Base-by-base conservation (phyloP, 768 basidiomycete genomes). In the Kwoniella newhampshirensis region DNA sequence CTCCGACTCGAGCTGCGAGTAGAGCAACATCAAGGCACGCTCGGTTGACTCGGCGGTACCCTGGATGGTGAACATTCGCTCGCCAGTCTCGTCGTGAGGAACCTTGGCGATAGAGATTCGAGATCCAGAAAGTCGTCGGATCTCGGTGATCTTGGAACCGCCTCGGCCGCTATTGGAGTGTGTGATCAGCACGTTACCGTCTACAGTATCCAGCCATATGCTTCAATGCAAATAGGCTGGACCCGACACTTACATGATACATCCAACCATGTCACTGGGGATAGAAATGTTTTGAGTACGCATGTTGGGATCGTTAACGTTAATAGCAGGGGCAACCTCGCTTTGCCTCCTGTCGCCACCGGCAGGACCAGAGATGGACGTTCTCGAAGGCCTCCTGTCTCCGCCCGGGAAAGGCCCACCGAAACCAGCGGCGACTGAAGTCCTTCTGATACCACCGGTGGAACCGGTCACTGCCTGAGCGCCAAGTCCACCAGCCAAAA, bases 271-370 rank as follows among this genome's bases (percentile, higher is more conserved):
- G 80, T 99, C 96, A 63, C 89, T 89, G 35, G 96, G 96, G 71
- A 99, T 98, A 67, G 96, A 94, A 67, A 99, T 98, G 78, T 94
- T 97, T 79, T 99, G 96, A 9, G 96, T 98, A 63, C 93, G 88
- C 64, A 98, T 82, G 77, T 93, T 93, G 45, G 88, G 78, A 64
- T 77, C 75, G 52, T 68, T 68, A 46, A 49, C 28, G 30, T 63
- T 43, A 51, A 66, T 36, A 17, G 40, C 39, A 30, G 49, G 54
- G 7, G 60, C 40, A 23, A 26, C 32, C 48, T 62, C 64, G 53
- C 49, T 62, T n/a, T 51, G 52, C 43, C 73, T 84, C 81, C 76
- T 50, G 21, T 58, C 56, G 25, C 47, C 56, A 2, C 25, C 52
- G n/a, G 48, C 54, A 63, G 82, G 82, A 53, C 81, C 82, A 62